Evolutionary conservation across 1,139 yeast species (phyloP), one percentile per base, ranked within the genome.

Genomic region (Kodamaea derodonti): DNA sequence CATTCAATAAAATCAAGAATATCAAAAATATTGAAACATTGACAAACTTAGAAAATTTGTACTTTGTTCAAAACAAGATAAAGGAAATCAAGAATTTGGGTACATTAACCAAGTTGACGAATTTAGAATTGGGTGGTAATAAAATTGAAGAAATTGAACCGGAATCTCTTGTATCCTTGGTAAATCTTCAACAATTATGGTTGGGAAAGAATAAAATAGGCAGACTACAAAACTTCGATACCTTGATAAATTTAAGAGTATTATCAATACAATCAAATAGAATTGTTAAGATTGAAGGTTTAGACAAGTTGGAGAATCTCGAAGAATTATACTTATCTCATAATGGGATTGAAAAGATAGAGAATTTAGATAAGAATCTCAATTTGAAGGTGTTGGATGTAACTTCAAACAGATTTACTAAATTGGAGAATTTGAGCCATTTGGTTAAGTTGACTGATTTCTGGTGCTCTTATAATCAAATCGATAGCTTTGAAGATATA

Each of bases 51-150:
- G 78, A 76, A 45, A 78, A 84, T 42, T 56, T 94, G 30, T 94
- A 79, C 54, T 78, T 92, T 58, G 95, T 94, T 28, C 97, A 92
- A 54, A 94, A 94, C 58, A 85, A 79, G 52, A 87, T 94, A 32
- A 61, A 74, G 20, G 81, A 75, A 39, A 87, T 94, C 44, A 80
- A 78, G 42, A 81, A 82, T 46, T 51, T 94, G 34, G 78, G 74
- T 10, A 67, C 71, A 2, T 66, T 90, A 39, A 61, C 59, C 1
- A 67, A 75, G n/a, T 58, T 92, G 46, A 74, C 65, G 35, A 85
- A 84, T 47, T 65, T 92, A 40, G 99, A 94, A 56, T 66, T 94
- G 28, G 99, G 98, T 8, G 98, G 97, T 20, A 94, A 94, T 60
- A 73, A 79, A 43, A 77, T 94, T 35, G 75, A 76, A 32, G 62